Evolutionary conservation across 1,284 basidiomycete genomes (phyloP), one percentile per base, ranked within the genome.

Genomic region (Vanrija sp.): DNA sequence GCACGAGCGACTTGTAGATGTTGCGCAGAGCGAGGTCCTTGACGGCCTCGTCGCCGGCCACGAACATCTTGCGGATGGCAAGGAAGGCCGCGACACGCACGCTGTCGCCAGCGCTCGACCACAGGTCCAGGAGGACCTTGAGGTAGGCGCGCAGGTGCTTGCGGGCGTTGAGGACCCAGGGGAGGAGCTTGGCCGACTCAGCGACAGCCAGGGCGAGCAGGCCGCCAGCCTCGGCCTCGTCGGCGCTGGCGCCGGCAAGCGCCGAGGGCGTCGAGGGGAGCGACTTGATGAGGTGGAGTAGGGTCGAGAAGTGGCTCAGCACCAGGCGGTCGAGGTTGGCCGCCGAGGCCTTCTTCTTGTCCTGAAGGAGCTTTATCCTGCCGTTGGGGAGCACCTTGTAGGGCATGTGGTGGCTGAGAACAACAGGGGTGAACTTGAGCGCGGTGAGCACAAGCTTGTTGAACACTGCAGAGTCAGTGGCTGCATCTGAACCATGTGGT

Each of bases 361-460:
- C 50, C 42, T 52, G 53, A 79, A 1, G 88, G 86, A 38, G 85
- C 51, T 55, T 57, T 49, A 89, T 87, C 82, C 87, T 89, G 55
- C 91, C 93, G 65, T 85, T 86, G 6, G 85, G 71, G 12, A 90
- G 81, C 4, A 84, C 86, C 78, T 92, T 94, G 78, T 85, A 91
- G 0, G 95, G 94, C 40, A 89, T 81, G 69, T 97, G 93, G 67
- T 94, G 86, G 54, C 84, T 81, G 12, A 98, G 82, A 2, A 98
- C 83, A 38, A 98, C 83, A 0, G 95, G 95, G 0, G 92, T 93
- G 77, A 91, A 98, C 71, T 86, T 86, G 49, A 99, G 80, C 0
- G 92, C 80, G 2, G 94, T 96, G 14, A 85, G 83, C 34, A 98
- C 81, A 19, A 98, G 82, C 77, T 96, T 96, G 80, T 88, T 89